A percentile compares a stretch with the other conserved stretches of the same genome.
phyloP scores from a whole-genome alignment of 345 rosid species.

The Alliaria petiolata region DNA sequence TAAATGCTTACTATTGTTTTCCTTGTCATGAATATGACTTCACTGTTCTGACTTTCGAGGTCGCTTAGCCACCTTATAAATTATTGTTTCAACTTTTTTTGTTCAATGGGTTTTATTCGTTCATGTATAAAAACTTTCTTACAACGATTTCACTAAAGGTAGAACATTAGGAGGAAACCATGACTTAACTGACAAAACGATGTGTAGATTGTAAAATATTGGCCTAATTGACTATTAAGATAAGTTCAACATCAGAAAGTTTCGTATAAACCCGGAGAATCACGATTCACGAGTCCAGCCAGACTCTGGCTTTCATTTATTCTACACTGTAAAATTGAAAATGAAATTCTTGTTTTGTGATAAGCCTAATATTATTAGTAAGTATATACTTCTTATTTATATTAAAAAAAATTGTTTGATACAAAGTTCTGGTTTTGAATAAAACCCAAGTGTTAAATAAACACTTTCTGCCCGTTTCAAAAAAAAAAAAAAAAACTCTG shows the following conservation, averaged over 20 bases:
- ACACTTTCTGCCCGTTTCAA: too few species aligned
- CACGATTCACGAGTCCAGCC: not conserved
- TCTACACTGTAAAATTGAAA: too few species aligned
- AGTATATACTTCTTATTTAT: too few species aligned
- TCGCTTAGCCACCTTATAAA: conserved; percentile 11
- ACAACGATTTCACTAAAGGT: not conserved
- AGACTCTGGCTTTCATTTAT: not conserved
- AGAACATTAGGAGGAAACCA: not conserved
- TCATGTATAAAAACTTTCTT: not conserved
- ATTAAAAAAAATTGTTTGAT: too few species aligned
- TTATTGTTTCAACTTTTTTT: not conserved
- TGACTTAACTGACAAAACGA: not conserved
- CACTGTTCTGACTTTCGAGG: conserved; percentile 25
- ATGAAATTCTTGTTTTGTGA: too few species aligned
- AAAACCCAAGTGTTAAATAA: too few species aligned
- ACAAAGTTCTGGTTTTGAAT: too few species aligned
- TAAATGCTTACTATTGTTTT: conserved; percentile 21
- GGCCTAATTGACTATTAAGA: not conserved
- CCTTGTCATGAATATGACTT: conserved; percentile 16
- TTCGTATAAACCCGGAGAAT: not conserved
- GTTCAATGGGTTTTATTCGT: not conserved
- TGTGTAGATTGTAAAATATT: not conserved
- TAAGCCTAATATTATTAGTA: too few species aligned
- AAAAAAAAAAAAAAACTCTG: too few species aligned
- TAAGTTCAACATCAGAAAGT: not conserved